Percentiles rank a stretch among this genome's conserved stretches.
Conservation (phyloP, 768 basidiomycete genomes). For the Termitomyces sp. region DNA sequence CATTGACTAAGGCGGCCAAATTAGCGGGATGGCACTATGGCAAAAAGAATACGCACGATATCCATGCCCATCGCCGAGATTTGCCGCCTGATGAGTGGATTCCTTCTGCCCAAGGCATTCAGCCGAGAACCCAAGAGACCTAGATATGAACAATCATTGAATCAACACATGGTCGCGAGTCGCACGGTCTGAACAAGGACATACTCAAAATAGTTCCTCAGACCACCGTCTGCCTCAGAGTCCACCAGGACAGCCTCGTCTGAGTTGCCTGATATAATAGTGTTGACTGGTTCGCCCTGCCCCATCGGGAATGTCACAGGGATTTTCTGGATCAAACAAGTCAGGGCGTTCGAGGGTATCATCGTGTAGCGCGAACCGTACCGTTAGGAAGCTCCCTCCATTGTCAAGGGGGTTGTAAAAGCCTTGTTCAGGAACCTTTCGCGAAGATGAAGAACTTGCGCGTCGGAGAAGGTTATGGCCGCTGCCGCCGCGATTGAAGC, state of each 20-base stretch:
- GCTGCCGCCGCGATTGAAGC: slow-evolving; percentile 6
- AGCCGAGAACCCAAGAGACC: slow-evolving; percentile 64
- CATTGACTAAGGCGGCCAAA: slow-evolving; percentile 47
- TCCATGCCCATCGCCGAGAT: slow-evolving; percentile 83
- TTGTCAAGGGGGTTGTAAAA: slow-evolving; percentile 50
- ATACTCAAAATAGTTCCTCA: slow-evolving; percentile 78
- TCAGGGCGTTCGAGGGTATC: not conserved
- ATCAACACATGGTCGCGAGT: not conserved
- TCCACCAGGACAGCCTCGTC: slow-evolving; percentile 63
- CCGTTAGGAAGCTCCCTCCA: slow-evolving; percentile 71
- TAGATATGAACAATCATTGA: slow-evolving; percentile 22
- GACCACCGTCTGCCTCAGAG: slow-evolving; percentile 56
- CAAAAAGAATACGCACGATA: slow-evolving; percentile 38
- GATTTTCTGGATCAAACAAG: slow-evolving; percentile 34
- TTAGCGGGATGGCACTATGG: not conserved
- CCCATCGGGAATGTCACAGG: slow-evolving; percentile 58
- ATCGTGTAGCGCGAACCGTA: slow-evolving; percentile 27
- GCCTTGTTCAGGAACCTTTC: slow-evolving; percentile 44
- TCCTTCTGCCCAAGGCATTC: slow-evolving; percentile 85
- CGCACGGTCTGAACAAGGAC: slow-evolving; percentile 21
- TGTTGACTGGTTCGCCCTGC: slow-evolving; percentile 84
- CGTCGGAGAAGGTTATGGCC: slow-evolving; percentile 6
- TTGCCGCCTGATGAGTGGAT: slow-evolving; percentile 60
- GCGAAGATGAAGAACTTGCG: slow-evolving; percentile 11
- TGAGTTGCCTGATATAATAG: slow-evolving; percentile 73